Evolutionary conservation across 129 eudicot genomes (phyloP).

Genomic region (Smallanthus sonchifolius): DNA sequence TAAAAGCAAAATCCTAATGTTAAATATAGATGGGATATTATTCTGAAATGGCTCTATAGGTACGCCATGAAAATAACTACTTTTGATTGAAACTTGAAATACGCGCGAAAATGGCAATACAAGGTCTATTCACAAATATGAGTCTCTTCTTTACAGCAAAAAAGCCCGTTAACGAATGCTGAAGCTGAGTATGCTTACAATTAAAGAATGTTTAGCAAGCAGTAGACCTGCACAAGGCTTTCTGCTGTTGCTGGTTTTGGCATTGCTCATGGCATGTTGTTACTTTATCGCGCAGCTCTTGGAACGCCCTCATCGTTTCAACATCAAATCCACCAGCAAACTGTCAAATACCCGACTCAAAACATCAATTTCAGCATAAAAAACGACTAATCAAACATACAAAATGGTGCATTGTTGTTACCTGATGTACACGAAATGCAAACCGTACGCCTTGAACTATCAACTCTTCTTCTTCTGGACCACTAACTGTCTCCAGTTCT

Average conservation of each 20-base stretch:
- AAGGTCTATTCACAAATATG: constrained; percentile 29
- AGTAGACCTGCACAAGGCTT: constrained; percentile 43
- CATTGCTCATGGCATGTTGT: constrained; percentile 59
- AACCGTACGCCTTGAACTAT: constrained; percentile 86
- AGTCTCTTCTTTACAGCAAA: constrained; percentile 47
- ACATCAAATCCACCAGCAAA: constrained; percentile 96
- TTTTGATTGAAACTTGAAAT: constrained; percentile 6
- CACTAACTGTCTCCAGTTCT: constrained; percentile 68
- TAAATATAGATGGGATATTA: too few relatives aligned
- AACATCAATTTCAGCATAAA: neutral
- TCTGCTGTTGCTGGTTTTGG: constrained; percentile 65
- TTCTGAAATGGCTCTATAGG: too few relatives aligned
- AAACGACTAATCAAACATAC: neutral
- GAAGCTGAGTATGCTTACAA: constrained; percentile 89
- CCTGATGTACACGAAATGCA: constrained; percentile 97
- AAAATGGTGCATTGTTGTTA: constrained; percentile 4
- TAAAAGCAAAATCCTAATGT: too few relatives aligned
- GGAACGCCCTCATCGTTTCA: constrained; percentile 87
- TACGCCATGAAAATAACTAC: too few relatives aligned
- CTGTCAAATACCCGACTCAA: constrained; percentile 29
- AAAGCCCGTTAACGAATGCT: constrained; percentile 31
- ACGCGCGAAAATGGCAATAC: constrained; percentile 4
- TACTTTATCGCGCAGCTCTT: constrained; percentile 87
- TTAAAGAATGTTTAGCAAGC: constrained; percentile 48
- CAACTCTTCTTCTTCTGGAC: constrained; percentile 94